Conservation (phyloP, 163 green algal genomes). For the Coccomyxa subellipsoidea region DNA sequence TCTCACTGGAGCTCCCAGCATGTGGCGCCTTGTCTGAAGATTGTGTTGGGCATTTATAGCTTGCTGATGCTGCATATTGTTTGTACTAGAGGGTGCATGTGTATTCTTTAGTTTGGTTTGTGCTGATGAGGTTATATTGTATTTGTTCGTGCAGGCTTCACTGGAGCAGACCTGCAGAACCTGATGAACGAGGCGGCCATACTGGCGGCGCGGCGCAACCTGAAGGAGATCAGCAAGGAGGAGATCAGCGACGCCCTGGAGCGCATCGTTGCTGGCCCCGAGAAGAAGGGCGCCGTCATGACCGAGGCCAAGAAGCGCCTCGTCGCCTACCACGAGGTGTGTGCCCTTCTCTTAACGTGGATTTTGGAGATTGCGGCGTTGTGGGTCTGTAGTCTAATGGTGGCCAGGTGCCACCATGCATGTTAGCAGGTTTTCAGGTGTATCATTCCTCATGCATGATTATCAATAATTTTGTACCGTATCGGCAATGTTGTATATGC, state of each 20-base stretch:
- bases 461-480: too few species aligned
- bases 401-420: too few species aligned
- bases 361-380: too few species aligned
- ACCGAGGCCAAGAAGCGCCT: conserved; percentile 93
- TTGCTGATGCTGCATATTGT: too few species aligned
- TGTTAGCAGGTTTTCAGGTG: too few species aligned
- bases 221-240: conserved; percentile 99
- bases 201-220: conserved; percentile 85
- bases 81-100: not conserved
- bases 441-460: too few species aligned
- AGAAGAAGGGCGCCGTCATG: conserved; percentile 97
- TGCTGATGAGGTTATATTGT: too few species aligned
- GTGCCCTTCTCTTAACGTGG: conserved; percentile 32
- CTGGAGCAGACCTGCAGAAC: conserved; percentile 95
- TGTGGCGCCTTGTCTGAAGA: too few species aligned
- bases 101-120: not conserved
- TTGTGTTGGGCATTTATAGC: too few species aligned
- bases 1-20: too few species aligned
- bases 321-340: conserved; percentile 97
- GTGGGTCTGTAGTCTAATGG: too few species aligned
- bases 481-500: too few species aligned
- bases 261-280: conserved; percentile 96
- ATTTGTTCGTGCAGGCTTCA: conserved; percentile 38
- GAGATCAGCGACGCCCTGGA: conserved; percentile 98
- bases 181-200: conserved; percentile 99